Percentiles rank a stretch among this genome's conserved stretches.
Conservation (phyloP, 306 rosid species). For the Arachis stenosperma region DNA sequence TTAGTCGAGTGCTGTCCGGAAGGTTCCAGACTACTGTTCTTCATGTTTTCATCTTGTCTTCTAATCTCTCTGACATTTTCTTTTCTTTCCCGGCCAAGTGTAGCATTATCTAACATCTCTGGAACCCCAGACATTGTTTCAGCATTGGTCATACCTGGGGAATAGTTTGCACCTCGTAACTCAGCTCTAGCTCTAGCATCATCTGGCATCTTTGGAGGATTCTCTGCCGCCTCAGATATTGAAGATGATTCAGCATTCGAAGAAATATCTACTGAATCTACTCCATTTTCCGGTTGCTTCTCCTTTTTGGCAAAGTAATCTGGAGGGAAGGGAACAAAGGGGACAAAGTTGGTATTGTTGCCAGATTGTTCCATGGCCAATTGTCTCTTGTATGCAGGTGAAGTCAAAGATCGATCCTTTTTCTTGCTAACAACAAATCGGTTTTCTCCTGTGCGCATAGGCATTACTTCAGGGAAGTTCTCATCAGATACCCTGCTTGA, state of each 20-base stretch:
- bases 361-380: slow-evolving; percentile 73
- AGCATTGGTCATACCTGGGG: slow-evolving; percentile 21
- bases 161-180: slow-evolving; percentile 2
- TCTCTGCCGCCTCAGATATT: slow-evolving; percentile 40
- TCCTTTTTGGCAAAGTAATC: slow-evolving; percentile 81
- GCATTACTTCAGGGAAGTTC: slow-evolving; percentile 96
- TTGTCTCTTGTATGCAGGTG: slow-evolving; percentile 84
- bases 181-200: slow-evolving; percentile 39
- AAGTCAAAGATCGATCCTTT: slow-evolving; percentile 84
- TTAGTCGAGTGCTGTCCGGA: slow-evolving; percentile 39
- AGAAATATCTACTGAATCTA: slow-evolving; percentile 34
- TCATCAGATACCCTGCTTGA: slow-evolving; percentile 69
- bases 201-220: slow-evolving; percentile 39
- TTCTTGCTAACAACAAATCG: slow-evolving; percentile 85
- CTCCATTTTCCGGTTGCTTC: slow-evolving; percentile 48
- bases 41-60: slow-evolving; percentile 32
- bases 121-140: slow-evolving; percentile 34
- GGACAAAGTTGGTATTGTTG: slow-evolving; percentile 68
- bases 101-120: slow-evolving; percentile 32
- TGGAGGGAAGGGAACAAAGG: slow-evolving; percentile 93
- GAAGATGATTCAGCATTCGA: slow-evolving; percentile 44
- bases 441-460: slow-evolving; percentile 92
- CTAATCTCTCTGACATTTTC: slow-evolving; percentile 26
- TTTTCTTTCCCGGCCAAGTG: slow-evolving; percentile 18
- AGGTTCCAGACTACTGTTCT: slow-evolving; percentile 38